Evolutionary conservation across 441 rosid genomes (phyloP).

Genomic region (Hura crepitans): DNA sequence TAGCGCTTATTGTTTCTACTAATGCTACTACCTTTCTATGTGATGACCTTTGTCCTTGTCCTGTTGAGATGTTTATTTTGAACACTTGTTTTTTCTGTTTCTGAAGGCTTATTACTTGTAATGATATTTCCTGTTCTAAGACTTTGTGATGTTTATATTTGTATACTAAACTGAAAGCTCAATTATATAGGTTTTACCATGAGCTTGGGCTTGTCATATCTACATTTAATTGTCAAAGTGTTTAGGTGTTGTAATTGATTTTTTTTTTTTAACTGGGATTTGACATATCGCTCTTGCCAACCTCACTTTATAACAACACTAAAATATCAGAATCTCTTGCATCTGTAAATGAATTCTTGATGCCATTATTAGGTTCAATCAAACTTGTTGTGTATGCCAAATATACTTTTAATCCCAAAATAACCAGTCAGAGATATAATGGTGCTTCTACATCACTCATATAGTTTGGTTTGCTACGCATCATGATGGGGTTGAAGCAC

Average conservation of each 20-base stretch:
- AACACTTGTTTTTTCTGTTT: no score
- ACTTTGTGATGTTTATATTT: neutral
- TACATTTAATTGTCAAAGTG: neutral
- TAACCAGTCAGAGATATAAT: neutral
- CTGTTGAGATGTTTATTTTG: neutral
- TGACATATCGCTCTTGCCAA: neutral
- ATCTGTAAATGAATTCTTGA: neutral
- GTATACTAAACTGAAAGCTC: neutral
- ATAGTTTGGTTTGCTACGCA: neutral
- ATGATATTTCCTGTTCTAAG: constrained; percentile 1
- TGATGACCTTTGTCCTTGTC: neutral
- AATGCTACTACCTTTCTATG: neutral
- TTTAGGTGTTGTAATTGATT: neutral
- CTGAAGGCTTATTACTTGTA: no score
- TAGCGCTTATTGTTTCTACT: neutral
- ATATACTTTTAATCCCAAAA: neutral
- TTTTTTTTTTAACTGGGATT: neutral
- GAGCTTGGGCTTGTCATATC: neutral
- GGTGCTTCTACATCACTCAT: neutral
- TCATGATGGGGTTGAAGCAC: neutral
- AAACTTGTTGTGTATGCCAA: neutral
- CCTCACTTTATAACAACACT: neutral
- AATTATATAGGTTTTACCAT: neutral
- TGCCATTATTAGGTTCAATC: neutral
- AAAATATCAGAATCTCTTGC: neutral